These are phyloP conservation scores for Lasiosphaeriaceae sp. DNA, from an alignment of 495 filamentous ascomycete genomes.

Conservation along the genomic window DNA sequence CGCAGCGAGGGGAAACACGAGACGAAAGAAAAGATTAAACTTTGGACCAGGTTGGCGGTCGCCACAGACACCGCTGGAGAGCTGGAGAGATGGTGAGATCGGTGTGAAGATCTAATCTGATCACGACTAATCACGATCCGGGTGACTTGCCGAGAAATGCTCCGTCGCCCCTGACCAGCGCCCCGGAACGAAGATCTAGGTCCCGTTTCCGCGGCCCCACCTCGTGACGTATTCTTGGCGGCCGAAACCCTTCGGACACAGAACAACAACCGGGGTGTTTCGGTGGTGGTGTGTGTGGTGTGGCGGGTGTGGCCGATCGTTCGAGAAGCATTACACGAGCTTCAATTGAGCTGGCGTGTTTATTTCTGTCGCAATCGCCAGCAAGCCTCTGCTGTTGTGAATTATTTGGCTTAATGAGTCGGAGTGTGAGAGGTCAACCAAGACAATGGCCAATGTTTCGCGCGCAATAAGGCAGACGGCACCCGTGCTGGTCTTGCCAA, in stretches of 20 bases:
- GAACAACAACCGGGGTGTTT: background rate
- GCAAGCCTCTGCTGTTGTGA: background rate
- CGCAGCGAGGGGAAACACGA: too few relatives aligned
- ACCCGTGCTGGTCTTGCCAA: conserved; percentile 1
- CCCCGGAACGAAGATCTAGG: background rate
- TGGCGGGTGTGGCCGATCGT: background rate
- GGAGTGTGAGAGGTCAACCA: background rate
- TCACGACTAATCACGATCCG: too few relatives aligned
- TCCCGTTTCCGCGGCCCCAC: background rate
- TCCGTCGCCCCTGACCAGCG: background rate
- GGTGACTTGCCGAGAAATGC: background rate
- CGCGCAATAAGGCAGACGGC: conserved; percentile 10
- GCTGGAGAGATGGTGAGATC: too few relatives aligned
- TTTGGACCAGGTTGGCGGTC: too few relatives aligned
- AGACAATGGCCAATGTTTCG: conserved; percentile 10
- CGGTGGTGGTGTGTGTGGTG: background rate
- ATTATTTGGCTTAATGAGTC: background rate
- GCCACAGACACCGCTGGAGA: too few relatives aligned
- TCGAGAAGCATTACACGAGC: background rate
- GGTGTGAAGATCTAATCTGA: too few relatives aligned
- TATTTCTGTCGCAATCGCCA: background rate
- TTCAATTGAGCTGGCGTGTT: background rate
- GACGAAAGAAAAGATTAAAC: too few relatives aligned
- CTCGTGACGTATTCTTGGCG: background rate
- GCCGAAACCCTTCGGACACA: background rate